Percentiles rank a stretch among this genome's conserved stretches.
These are phyloP conservation scores for Fusarium sp. DNA, from an alignment of 2,329 filamentous ascomycete genomes.

Conservation along the genomic window DNA sequence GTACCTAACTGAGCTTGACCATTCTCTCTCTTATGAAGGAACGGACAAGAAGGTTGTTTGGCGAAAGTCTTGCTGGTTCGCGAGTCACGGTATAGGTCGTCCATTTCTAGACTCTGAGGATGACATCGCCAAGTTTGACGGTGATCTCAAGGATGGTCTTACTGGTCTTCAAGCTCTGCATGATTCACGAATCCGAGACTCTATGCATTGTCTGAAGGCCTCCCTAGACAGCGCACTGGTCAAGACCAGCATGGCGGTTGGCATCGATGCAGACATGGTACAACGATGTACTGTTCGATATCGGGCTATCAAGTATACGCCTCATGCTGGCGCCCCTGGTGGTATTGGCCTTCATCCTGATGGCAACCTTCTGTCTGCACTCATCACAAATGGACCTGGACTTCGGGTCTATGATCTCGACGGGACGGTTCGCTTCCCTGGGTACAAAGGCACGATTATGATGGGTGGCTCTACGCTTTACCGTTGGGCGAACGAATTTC, in stretches of 20 bases:
- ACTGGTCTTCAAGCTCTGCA: conserved; percentile 3
- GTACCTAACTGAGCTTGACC: conserved; percentile 11
- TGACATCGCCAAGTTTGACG: conserved; percentile 18
- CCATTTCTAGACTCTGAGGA: conserved; percentile 13
- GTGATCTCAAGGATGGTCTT: conserved; percentile 17
- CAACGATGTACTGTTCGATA: conserved; percentile 18
- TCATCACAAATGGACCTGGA: conserved; percentile 12
- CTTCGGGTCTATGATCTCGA: conserved; percentile 5
- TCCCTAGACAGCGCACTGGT: conserved; percentile 5
- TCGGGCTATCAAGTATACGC: conserved; percentile 9
- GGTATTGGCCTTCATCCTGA: conserved; percentile 24
- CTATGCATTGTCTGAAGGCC: conserved; percentile 2
- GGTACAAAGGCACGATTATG: conserved; percentile 1
- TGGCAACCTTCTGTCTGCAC: neutral
- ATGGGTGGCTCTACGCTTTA: conserved; percentile 26
- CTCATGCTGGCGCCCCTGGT: neutral
- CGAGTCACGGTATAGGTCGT: conserved; percentile 15
- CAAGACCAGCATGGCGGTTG: neutral
- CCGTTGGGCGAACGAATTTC: conserved; percentile 16
- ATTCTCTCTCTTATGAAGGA: conserved; percentile 21
- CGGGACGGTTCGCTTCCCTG: neutral
- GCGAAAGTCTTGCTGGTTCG: conserved; percentile 27
- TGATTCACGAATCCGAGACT: neutral
- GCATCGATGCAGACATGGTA: neutral
- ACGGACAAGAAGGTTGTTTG: conserved; percentile 24